These are phyloP conservation scores for Brassica incana DNA, from an alignment of 345 rosid genomes.

Conservation along the genomic window DNA sequence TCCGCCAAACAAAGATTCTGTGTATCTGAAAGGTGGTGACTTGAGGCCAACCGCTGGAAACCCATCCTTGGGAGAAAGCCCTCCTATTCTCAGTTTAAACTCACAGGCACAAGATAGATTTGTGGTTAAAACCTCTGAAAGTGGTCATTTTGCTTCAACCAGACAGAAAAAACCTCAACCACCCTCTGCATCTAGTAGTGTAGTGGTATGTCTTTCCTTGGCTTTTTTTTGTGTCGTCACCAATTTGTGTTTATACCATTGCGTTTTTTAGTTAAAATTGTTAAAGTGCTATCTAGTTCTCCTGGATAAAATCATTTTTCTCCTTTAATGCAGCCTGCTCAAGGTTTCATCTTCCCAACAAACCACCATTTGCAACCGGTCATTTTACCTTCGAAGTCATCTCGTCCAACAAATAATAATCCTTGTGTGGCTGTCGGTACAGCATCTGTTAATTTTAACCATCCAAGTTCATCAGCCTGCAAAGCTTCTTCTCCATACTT, in stretches of 20 bases:
- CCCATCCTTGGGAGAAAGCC: slow-evolving; percentile 40
- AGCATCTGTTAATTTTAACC: slow-evolving; percentile 45
- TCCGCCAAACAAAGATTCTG: slow-evolving; percentile 42
- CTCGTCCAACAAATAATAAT: slow-evolving; percentile 33
- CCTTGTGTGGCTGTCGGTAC: slow-evolving; percentile 35
- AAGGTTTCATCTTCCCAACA: slow-evolving; percentile 48
- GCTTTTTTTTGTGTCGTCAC: background rate
- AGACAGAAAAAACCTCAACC: slow-evolving; percentile 45
- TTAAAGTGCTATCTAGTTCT: background rate
- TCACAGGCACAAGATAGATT: slow-evolving; percentile 41
- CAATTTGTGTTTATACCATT: background rate
- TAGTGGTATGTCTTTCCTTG: slow-evolving; percentile 44
- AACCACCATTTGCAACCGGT: slow-evolving; percentile 47
- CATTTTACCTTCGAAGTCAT: slow-evolving; percentile 35
- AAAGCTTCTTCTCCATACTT: slow-evolving; percentile 45
- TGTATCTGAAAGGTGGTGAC: slow-evolving; percentile 30
- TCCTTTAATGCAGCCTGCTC: slow-evolving; percentile 46
- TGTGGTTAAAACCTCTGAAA: slow-evolving; percentile 35
- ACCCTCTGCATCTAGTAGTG: slow-evolving; percentile 38
- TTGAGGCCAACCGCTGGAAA: slow-evolving; percentile 41
- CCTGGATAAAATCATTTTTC: background rate
- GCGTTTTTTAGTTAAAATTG: background rate
- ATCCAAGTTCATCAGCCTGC: slow-evolving; percentile 47
- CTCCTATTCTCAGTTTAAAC: slow-evolving; percentile 36
- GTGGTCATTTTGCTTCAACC: slow-evolving; percentile 19